Percentiles rank a stretch among this genome's conserved stretches.
phyloP scores from a whole-genome alignment of 306 rosid genomes.

The Cucurbita pepo region DNA sequence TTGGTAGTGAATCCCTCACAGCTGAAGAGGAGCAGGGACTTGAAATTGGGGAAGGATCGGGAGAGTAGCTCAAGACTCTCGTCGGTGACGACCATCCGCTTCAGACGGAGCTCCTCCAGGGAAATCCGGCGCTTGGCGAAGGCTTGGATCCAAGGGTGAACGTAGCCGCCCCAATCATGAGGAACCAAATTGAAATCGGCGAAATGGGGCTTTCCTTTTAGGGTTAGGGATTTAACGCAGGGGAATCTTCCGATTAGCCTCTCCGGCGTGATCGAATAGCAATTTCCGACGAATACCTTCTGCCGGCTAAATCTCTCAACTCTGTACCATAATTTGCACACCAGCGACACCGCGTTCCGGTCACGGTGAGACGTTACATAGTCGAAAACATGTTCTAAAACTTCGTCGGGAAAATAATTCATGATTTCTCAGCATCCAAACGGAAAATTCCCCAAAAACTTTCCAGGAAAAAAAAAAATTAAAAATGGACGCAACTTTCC shows the following conservation, averaged over 20 bases:
- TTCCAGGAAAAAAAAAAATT: neutral
- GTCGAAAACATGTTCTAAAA: slow-evolving; percentile 70
- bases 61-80: slow-evolving; percentile 76
- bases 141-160: slow-evolving; percentile 71
- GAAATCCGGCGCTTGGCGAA: slow-evolving; percentile 30
- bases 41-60: slow-evolving; percentile 52
- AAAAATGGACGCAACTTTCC: neutral
- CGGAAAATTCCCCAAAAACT: slow-evolving; percentile 11
- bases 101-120: slow-evolving; percentile 71
- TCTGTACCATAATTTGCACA: slow-evolving; percentile 75
- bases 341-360: slow-evolving; percentile 70
- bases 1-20: slow-evolving; percentile 90
- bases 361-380: slow-evolving; percentile 54
- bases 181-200: slow-evolving; percentile 95
- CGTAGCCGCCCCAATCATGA: slow-evolving; percentile 66
- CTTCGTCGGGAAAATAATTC: slow-evolving; percentile 95
- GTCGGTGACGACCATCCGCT: slow-evolving; percentile 86
- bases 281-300: slow-evolving; percentile 72
- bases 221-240: slow-evolving; percentile 42
- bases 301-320: slow-evolving; percentile 55
- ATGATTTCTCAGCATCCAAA: slow-evolving; percentile 21
- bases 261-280: slow-evolving; percentile 71
- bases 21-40: slow-evolving; percentile 67
- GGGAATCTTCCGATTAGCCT: slow-evolving; percentile 61
- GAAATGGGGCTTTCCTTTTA: slow-evolving; percentile 94